Evolutionary conservation across 129 eudicot genomes (phyloP).

Genomic region (Pseudognaphalium luteoalbum): DNA sequence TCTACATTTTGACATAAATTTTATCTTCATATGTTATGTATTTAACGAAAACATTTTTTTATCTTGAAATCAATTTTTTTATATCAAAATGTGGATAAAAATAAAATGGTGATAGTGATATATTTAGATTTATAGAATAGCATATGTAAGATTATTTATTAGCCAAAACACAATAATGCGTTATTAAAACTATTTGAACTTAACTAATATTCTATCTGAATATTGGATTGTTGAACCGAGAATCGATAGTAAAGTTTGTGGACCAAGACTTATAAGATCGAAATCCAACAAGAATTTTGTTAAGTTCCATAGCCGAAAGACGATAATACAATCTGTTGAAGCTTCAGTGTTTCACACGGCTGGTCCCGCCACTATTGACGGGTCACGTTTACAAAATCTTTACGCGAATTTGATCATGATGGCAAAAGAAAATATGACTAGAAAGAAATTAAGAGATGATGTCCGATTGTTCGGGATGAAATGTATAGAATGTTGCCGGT

Average conservation of each 20-base stretch:
- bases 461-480: conserved; percentile 42
- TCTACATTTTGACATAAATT: no score
- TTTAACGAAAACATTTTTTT: no score
- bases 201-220: conserved; percentile 15
- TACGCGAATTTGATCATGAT: conserved; percentile 69
- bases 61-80: no score
- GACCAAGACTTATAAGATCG: conserved; percentile 25
- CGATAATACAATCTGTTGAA: background rate
- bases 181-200: no score
- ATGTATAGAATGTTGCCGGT: conserved; percentile 75
- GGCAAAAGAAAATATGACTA: conserved; percentile 50
- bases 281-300: conserved; percentile 35
- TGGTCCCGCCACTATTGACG: conserved; percentile 63
- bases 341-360: conserved; percentile 58
- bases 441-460: conserved; percentile 34
- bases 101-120: no score
- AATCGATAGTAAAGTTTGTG: conserved; percentile 3
- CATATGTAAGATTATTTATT: no score
- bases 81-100: no score
- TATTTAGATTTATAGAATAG: no score
- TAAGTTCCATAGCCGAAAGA: conserved; percentile 43
- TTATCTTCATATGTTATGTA: no score
- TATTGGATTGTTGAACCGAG: conserved; percentile 22
- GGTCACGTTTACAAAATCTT: conserved; percentile 65
- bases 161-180: no score